A percentile compares a stretch with the other conserved stretches of the same genome.
phyloP scores from a whole-genome alignment of 148 eudicot genomes.

The Selenicereus undatus region DNA sequence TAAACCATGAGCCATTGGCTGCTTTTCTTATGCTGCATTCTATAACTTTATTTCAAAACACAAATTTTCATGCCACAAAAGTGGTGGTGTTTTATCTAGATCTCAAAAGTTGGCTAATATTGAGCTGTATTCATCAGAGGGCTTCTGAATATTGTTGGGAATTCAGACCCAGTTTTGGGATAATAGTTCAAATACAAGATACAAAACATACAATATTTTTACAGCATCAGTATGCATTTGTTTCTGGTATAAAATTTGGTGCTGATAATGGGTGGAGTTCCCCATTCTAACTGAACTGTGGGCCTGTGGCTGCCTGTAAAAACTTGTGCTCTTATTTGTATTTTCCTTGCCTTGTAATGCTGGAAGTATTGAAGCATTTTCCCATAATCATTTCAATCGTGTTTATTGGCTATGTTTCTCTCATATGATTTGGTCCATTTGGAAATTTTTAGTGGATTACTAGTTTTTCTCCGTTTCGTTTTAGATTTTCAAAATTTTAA shows the following conservation, averaged over 20 bases:
- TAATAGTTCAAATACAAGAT: conserved; percentile 14
- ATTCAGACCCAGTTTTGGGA: conserved; percentile 35
- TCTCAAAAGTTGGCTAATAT: conserved; percentile 1
- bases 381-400: neutral
- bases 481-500: too few species aligned
- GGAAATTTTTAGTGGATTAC: neutral
- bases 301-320: neutral
- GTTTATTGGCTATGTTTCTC: neutral
- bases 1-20: conserved; percentile 46
- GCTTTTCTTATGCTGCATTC: neutral
- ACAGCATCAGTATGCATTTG: neutral
- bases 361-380: neutral
- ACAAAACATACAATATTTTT: conserved; percentile 2
- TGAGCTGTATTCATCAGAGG: conserved; percentile 14
- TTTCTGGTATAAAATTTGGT: neutral
- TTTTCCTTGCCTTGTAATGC: neutral
- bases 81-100: conserved; percentile 20
- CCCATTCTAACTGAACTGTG: neutral
- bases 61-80: conserved; percentile 15
- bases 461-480: too few species aligned
- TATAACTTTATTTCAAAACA: conserved; percentile 8
- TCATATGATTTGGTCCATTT: neutral
- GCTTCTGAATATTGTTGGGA: conserved; percentile 24
- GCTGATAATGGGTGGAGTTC: neutral
- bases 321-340: too few species aligned